Conservation (phyloP, 129 eudicot species). For the Oenanthe sinensis region DNA sequence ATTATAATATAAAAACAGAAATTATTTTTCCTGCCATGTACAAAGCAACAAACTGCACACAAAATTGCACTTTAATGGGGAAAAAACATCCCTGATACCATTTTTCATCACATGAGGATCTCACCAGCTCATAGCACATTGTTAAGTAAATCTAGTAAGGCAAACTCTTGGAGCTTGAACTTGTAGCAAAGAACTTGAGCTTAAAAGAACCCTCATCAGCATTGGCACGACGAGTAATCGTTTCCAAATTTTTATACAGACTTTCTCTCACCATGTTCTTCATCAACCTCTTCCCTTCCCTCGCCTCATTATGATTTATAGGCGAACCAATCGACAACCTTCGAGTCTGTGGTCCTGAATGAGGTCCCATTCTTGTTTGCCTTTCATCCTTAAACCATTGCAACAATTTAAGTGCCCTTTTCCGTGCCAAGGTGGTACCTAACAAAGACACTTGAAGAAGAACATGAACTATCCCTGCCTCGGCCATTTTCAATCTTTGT, state of each 20-base stretch:
- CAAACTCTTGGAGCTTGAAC: constrained; percentile 95
- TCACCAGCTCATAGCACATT: neutral
- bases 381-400: constrained; percentile 95
- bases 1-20: neutral
- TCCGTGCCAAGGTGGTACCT: constrained; percentile 75
- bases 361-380: constrained; percentile 62
- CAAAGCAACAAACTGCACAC: neutral
- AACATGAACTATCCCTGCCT: constrained; percentile 81
- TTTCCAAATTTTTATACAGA: constrained; percentile 80
- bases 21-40: neutral
- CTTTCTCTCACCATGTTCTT: constrained; percentile 82
- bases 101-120: neutral
- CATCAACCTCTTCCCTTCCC: constrained; percentile 71
- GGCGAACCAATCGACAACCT: constrained; percentile 44
- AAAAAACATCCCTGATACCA: neutral
- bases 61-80: neutral
- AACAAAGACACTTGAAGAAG: constrained; percentile 76
- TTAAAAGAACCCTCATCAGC: constrained; percentile 43
- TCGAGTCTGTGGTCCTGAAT: constrained; percentile 81
- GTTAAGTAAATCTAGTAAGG: constrained; percentile 44
- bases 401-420: constrained; percentile 61
- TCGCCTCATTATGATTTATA: constrained; percentile 24
- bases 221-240: constrained; percentile 74
- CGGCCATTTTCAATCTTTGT: constrained; percentile 74
- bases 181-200: constrained; percentile 62